Conservation (phyloP, 2,329 filamentous ascomycete species). For the Leptographium wingfieldii region DNA sequence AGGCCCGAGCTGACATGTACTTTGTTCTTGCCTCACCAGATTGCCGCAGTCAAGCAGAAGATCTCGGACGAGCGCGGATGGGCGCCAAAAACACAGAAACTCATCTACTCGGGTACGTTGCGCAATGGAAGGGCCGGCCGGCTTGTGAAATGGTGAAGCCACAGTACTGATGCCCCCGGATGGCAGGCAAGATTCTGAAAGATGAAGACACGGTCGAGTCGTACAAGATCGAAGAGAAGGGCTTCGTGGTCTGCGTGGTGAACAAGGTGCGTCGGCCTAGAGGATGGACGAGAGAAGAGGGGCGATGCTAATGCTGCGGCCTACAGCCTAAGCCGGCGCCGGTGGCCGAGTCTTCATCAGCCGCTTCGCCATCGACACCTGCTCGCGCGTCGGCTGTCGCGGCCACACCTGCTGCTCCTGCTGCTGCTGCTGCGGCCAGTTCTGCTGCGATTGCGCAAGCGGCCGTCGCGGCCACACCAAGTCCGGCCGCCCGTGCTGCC, state of each 20-base stretch:
- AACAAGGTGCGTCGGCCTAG: constrained; percentile 58
- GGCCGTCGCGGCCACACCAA: constrained; percentile 31
- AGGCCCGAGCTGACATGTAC: constrained; percentile 2
- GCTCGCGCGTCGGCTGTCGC: constrained; percentile 31
- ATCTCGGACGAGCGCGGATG: constrained; percentile 88
- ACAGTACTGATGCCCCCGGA: neutral
- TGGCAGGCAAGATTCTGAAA: constrained; percentile 86
- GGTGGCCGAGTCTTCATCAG: constrained; percentile 20
- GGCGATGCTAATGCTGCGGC: constrained; percentile 10
- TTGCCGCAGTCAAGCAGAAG: constrained; percentile 84
- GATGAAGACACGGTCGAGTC: constrained; percentile 94
- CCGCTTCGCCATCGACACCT: constrained; percentile 33
- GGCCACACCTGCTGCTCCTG: constrained; percentile 31
- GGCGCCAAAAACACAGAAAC: constrained; percentile 81
- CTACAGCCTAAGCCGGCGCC: constrained; percentile 55
- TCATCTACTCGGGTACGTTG: constrained; percentile 86
- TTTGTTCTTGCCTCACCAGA: constrained; percentile 35
- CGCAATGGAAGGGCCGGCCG: neutral
- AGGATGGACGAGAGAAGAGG: neutral
- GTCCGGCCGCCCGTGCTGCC: constrained; percentile 21
- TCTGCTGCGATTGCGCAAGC: constrained; percentile 32
- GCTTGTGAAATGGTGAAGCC: neutral
- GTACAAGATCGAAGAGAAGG: constrained; percentile 99
- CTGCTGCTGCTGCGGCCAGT: constrained; percentile 37
- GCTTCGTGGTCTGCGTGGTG: constrained; percentile 97